Evolutionary conservation across 2,329 filamentous ascomycete genomes (phyloP).

Genomic region (Botrytis cinerea): DNA sequence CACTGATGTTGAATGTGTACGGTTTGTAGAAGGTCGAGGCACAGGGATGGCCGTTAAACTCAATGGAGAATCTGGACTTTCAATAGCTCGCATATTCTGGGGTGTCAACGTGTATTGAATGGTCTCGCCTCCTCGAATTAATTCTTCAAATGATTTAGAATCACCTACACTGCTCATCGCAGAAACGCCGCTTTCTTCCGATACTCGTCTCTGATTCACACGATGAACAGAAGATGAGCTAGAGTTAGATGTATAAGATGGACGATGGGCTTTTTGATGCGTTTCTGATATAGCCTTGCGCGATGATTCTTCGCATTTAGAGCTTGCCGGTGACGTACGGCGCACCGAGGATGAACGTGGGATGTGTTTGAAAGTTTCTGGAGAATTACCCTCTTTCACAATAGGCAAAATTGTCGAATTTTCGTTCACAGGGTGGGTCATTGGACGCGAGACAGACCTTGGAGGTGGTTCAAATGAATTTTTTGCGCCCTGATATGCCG

Average conservation of each 20-base stretch:
- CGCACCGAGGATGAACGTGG: slow-evolving; percentile 14
- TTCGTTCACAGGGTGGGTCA: background rate
- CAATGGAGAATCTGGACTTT: slow-evolving; percentile 53
- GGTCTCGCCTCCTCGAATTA: slow-evolving; percentile 80
- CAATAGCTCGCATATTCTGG: slow-evolving; percentile 74
- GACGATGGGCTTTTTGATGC: slow-evolving; percentile 27
- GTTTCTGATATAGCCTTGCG: slow-evolving; percentile 26
- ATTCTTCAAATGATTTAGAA: slow-evolving; percentile 71
- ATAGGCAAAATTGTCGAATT: background rate
- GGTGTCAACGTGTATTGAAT: slow-evolving; percentile 82
- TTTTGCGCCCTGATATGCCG: background rate
- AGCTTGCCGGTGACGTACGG: slow-evolving; percentile 30
- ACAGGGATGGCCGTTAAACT: slow-evolving; percentile 31
- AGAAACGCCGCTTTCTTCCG: slow-evolving; percentile 54
- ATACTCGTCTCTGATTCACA: slow-evolving; percentile 56
- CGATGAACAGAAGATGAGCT: slow-evolving; percentile 51
- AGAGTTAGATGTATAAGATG: slow-evolving; percentile 51
- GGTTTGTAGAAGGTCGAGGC: slow-evolving; percentile 31
- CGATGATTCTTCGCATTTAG: slow-evolving; percentile 25
- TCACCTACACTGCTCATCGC: slow-evolving; percentile 53
- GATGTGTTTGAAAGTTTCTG: background rate
- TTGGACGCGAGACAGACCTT: slow-evolving; percentile 18
- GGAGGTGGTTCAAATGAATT: slow-evolving; percentile 12
- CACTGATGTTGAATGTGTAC: slow-evolving; percentile 38
- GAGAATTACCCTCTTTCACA: slow-evolving; percentile 6